phyloP scores from a whole-genome alignment of 768 basidiomycete genomes.

The Amylocystis lapponica region DNA sequence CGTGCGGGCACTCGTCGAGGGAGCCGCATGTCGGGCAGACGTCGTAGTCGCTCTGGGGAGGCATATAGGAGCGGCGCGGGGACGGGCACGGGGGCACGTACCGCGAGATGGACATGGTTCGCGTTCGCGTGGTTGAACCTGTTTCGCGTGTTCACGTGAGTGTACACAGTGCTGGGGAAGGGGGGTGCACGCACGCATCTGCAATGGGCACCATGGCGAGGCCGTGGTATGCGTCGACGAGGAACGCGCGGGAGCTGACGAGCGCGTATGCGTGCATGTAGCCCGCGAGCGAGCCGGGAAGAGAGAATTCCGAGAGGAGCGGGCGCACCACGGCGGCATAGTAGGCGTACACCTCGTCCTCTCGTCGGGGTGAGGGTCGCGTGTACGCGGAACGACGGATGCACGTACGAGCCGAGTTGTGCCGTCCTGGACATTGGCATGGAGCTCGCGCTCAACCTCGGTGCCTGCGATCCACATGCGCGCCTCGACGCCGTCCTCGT shows the following conservation, averaged over 20 bases:
- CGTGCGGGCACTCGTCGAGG: conserved; percentile 33
- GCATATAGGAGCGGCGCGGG: neutral
- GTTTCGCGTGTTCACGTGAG: neutral
- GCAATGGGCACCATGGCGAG: conserved; percentile 44
- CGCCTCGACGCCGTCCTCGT: conserved; percentile 26
- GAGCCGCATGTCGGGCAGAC: conserved; percentile 37
- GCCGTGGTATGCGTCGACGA: conserved; percentile 41
- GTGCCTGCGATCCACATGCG: conserved; percentile 29
- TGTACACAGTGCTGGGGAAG: conserved; percentile 11
- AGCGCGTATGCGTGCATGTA: conserved; percentile 39
- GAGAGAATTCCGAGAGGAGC: conserved; percentile 4
- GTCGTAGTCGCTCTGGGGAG: conserved; percentile 29
- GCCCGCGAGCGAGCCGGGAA: conserved; percentile 12
- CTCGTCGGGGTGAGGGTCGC: neutral
- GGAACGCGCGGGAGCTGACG: conserved; percentile 43
- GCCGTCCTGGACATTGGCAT: conserved; percentile 11
- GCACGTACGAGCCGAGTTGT: conserved; percentile 11
- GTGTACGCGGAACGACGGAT: neutral
- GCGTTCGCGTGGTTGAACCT: conserved; percentile 35
- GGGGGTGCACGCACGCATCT: conserved; percentile 31
- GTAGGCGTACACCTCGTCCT: conserved; percentile 22
- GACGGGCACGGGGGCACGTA: conserved; percentile 12
- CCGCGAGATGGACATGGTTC: conserved; percentile 35
- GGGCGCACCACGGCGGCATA: conserved; percentile 15
- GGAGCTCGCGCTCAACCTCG: conserved; percentile 24